These are phyloP conservation scores for Fraxinus baroniana DNA, from an alignment of 305 asterid genomes.

Conservation along the genomic window DNA sequence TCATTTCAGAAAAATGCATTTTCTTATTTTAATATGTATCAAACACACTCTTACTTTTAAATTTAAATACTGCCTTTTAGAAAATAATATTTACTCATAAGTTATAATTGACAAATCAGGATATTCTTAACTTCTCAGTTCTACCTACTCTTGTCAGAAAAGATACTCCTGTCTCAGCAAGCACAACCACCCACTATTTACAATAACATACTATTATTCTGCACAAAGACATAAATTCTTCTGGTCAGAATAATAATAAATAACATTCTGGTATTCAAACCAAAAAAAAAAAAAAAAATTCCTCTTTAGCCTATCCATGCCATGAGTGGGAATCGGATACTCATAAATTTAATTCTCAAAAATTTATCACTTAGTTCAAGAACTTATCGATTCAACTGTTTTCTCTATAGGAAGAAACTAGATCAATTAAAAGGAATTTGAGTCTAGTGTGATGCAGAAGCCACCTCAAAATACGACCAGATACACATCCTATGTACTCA, in stretches of 20 bases:
- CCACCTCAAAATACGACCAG: background rate
- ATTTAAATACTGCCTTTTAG: background rate
- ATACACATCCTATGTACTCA: background rate
- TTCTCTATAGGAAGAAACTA: background rate
- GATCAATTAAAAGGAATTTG: background rate
- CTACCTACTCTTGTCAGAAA: background rate
- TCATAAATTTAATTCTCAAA: background rate
- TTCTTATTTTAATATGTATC: no score
- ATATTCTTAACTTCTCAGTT: background rate
- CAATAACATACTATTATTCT: background rate
- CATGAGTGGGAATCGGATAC: background rate
- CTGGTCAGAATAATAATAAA: background rate
- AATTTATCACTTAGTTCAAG: background rate
- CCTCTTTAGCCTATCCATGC: background rate
- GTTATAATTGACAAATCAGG: background rate
- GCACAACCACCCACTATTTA: background rate
- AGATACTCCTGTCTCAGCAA: background rate
- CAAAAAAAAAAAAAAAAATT: background rate
- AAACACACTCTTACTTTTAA: background rate
- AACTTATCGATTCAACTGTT: background rate
- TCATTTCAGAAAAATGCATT: no score
- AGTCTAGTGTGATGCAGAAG: background rate
- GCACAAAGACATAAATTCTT: background rate
- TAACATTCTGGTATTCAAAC: background rate
- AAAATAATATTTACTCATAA: background rate